Base-by-base conservation (phyloP, 331 rosid genomes). In the Quercus lobata region DNA sequence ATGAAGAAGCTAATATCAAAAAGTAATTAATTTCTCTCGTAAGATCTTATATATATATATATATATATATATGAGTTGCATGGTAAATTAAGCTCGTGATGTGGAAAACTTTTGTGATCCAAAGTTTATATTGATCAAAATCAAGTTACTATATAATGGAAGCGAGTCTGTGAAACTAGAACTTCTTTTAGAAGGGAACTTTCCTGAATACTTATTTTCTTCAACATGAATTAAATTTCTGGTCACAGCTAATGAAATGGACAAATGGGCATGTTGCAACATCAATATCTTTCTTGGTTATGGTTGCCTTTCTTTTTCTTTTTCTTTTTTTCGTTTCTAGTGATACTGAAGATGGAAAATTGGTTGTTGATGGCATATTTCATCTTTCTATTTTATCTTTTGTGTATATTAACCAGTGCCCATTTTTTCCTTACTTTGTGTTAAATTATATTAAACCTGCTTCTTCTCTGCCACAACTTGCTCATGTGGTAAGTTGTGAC, bases 361-460 rank as follows among this genome's bases (percentile, higher is more conserved):
- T 30, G 32, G 32, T 18, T 17, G 25, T 71, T 22, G 68, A 17
- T n/a, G 27, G 3, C 52, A 21, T 27, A 24, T 16, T 30, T 25
- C 35, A 25, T 7, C 4, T n/a, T 46, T 62, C 44, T 53, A 7
- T 53, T 34, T 32, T 8, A 32, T 34, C 54, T 74, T 32, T 55
- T 34, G 15, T 16, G 70, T 66, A 6, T 34, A 9, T 68, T 3
- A 19, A 35, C 18, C 25, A 9, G 56, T 58, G 30, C 25, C 71
- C 7, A 19, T 24, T 25, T 71, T 71, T 22, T 71, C 80, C 75
- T 71, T 32, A 32, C 17, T 72, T 29, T 70, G 0, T 53, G 35
- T 58, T 52, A n/a, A 77, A 78, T 80, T 81, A 57, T 82, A 54
- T 62, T 46, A 41, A 60, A 68, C 37, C 69, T 74, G 30, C 81